phyloP scores from a whole-genome alignment of 371 early-diverging fungal species.

The Rhizopus microsporus region DNA sequence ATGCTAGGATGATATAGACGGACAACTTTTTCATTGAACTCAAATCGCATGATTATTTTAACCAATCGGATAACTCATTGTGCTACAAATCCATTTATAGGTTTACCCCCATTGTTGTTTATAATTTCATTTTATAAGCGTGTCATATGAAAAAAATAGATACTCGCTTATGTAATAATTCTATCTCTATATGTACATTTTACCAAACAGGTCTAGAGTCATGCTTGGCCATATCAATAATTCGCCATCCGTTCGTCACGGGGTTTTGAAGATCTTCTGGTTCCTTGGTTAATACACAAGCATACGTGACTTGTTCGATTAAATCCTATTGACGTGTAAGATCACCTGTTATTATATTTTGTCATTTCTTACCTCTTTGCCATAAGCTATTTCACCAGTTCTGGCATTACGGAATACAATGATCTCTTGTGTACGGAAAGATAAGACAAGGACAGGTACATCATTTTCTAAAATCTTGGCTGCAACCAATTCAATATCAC shows the following conservation, averaged over 20 bases:
- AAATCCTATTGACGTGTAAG: slow-evolving; percentile 54
- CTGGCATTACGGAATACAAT: slow-evolving; percentile 88
- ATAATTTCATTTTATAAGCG: not conserved
- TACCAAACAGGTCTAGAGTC: slow-evolving; percentile 70
- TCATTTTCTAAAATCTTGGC: slow-evolving; percentile 92
- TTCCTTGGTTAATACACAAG: slow-evolving; percentile 85
- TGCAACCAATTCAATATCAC: slow-evolving; percentile 84
- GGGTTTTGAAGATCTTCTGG: slow-evolving; percentile 87
- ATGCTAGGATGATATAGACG: not conserved
- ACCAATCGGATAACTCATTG: slow-evolving; percentile 21
- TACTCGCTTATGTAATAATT: no score
- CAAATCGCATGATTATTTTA: slow-evolving; percentile 30
- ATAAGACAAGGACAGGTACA: slow-evolving; percentile 84
- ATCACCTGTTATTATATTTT: not conserved
- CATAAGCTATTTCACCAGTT: slow-evolving; percentile 82
- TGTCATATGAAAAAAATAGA: no score
- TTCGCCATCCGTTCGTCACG: slow-evolving; percentile 88
- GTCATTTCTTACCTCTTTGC: slow-evolving; percentile 62
- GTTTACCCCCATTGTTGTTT: not conserved
- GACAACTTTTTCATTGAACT: no score
- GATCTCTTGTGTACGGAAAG: slow-evolving; percentile 93
- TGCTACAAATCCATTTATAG: no score
- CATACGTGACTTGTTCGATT: slow-evolving; percentile 86
- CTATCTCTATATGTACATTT: slow-evolving; percentile 7
- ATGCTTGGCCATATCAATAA: slow-evolving; percentile 89